Conservation (phyloP, 495 filamentous ascomycete genomes). For the Chaetomium cochliodes region DNA sequence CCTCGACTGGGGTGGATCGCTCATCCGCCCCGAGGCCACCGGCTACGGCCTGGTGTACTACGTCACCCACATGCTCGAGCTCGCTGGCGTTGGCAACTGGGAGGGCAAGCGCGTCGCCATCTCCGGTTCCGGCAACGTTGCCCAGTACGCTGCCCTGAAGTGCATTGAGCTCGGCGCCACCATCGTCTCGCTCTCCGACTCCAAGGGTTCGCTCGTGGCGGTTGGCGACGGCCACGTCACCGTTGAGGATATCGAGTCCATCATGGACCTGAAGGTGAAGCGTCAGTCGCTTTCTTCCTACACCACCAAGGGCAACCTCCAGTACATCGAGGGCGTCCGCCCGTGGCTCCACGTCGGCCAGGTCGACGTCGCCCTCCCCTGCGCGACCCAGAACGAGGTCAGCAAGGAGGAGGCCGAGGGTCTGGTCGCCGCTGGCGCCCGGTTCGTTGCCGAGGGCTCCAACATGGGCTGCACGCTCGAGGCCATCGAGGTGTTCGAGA, state of each 20-base stretch:
- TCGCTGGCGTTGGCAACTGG: conserved; percentile 85
- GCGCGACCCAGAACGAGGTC: conserved; percentile 97
- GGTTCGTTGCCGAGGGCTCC: conserved; percentile 93
- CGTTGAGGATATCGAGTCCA: conserved; percentile 70
- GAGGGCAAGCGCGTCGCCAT: conserved; percentile 91
- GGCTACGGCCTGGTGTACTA: conserved; percentile 98
- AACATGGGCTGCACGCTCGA: conserved; percentile 99
- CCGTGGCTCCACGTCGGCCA: conserved; percentile 87
- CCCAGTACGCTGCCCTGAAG: conserved; percentile 97
- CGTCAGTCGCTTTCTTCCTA: conserved; percentile 74
- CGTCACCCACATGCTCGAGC: conserved; percentile 91
- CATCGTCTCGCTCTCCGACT: conserved; percentile 92
- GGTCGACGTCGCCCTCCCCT: conserved; percentile 89
- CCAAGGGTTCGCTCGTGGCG: conserved; percentile 77
- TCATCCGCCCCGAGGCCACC: conserved; percentile 96
- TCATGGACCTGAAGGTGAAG: conserved; percentile 81
- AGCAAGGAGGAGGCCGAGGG: conserved; percentile 81
- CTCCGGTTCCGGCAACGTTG: conserved; percentile 97
- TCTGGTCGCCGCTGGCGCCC: conserved; percentile 70
- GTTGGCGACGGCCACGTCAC: conserved; percentile 64
- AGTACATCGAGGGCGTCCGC: conserved; percentile 82
- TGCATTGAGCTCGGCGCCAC: conserved; percentile 92
- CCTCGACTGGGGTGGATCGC: conserved; percentile 81
- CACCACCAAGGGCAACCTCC: conserved; percentile 62
- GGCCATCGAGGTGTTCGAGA: conserved; percentile 93